Base-by-base conservation (phyloP, 768 basidiomycete species). In the Lenzites betulinus region DNA sequence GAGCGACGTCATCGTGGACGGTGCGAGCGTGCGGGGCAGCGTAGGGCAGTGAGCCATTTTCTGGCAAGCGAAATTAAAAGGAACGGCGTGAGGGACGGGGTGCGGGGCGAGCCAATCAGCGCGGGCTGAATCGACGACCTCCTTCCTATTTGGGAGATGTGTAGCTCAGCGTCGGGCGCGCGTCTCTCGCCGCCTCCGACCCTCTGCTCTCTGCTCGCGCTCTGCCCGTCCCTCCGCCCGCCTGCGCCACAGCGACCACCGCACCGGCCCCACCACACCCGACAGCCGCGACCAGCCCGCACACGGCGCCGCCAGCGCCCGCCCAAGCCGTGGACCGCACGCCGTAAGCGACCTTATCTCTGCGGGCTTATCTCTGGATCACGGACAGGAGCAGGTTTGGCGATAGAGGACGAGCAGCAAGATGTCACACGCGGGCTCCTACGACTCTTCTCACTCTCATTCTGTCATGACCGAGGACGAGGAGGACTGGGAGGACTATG, bases 401-500 rank as follows among this genome's bases (percentile, higher is more conserved):
- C 39, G 54, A 54, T 60, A 55, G n/a, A n/a, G n/a, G n/a, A n/a
- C n/a, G n/a, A n/a, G n/a, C n/a, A n/a, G n/a, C n/a, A 68, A 62
- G 51, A 72, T 72, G 71, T 72, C 71, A 66, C 69, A 70, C 71
- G 71, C 71, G 39, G 70, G 69, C 56, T 72, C 71, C 44, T 70
- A 70, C 69, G 69, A 83, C 78, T 87, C 88, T 64, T 88, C 87
- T 74, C 83, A 76, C 79, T 86, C 77, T 78, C 83, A 77, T 71
- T 90, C 88, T 73, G 81, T 90, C 81, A 89, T 90, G 87, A 90
- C 89, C 50, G 90, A 92, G 78, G 90, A 93, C 78, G 91, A 92
- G 75, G 93, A 96, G 76, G 93, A 95, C 71, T 90, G 89, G 83
- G 93, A 95, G 77, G 93, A 95, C 75, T 90, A 87, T 71, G 71